Evolutionary conservation across 495 filamentous ascomycete genomes (phyloP), one percentile per base, ranked within the genome.

Genomic region (Tetracladium marchalianum): DNA sequence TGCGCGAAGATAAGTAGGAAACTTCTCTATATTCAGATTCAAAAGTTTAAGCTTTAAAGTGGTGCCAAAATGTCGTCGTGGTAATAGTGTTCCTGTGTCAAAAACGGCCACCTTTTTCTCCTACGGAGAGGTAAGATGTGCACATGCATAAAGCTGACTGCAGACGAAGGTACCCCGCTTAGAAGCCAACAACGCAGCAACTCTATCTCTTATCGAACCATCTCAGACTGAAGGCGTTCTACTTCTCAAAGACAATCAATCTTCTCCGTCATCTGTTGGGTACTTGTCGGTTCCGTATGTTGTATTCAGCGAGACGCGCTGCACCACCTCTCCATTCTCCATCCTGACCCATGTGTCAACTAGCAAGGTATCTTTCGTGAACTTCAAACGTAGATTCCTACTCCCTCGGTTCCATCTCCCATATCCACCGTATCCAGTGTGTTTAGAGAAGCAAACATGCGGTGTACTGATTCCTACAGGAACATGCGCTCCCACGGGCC

Each of bases 361-460:
- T 13, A 62, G 64, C 27, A 67, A 50, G 5, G 38, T 40, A 0
- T 65, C 37, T 19, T 49, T 55, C 13, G 53, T 46, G 53, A 64
- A 47, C 7, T 66, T 60, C n/a, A 84, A 57, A 0, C 67, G 52
- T 7, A 85, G 61, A 48, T 82, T 78, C 5, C 84, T 64, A 10
- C 67, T 66, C 0, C 82, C 83, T 0, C 82, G 69, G 7, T 70
- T 71, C 70, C 76, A 80, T 46, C 64, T 68, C 0, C 81, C 79
- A 49, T 88, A 87, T 0, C 84, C 84, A 0, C 83, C 83, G 45
- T 84, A 87, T 6, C 84, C 83, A 0, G 71, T 72, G 47, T 82
- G 81, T 44, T 80, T 73, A n/a, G 79, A 75, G 51, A 85, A 86
- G 54, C 84, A 87, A 39, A 86, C 55, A 47, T 70, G 62, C 3